A percentile compares a stretch with the other conserved stretches of the same genome.
phyloP scores from a whole-genome alignment of 352 stramenopile species.

The Halophytophthora polymorphica region DNA sequence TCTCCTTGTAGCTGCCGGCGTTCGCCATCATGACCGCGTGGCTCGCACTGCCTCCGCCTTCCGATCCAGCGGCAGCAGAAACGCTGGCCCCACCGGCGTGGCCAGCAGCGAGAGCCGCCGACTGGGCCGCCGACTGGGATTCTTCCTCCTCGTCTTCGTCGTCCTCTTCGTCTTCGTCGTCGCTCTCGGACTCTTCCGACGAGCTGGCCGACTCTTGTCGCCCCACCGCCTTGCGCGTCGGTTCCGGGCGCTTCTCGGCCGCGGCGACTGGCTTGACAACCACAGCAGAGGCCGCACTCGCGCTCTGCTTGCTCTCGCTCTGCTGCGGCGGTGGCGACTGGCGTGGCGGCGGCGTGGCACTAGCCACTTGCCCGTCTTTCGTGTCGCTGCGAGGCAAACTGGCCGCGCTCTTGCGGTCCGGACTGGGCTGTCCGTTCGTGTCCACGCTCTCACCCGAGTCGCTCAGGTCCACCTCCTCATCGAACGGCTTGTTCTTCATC shows the following conservation, averaged over 20 bases:
- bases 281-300: slow-evolving; percentile 1
- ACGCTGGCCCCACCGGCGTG: slow-evolving; percentile 2
- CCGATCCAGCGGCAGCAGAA: slow-evolving; percentile 11
- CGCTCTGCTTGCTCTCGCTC: slow-evolving; percentile 17
- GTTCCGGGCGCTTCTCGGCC: slow-evolving; percentile 33
- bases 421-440: slow-evolving; percentile 71
- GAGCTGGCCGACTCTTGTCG: slow-evolving; percentile 66
- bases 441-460: slow-evolving; percentile 85
- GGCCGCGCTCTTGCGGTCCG: slow-evolving; percentile 30
- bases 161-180: slow-evolving; percentile 63
- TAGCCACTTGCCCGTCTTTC: slow-evolving; percentile 14
- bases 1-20: slow-evolving; percentile 82
- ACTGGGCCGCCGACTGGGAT: slow-evolving; percentile 21
- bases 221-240: slow-evolving; percentile 36
- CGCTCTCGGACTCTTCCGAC: slow-evolving; percentile 61
- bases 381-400: slow-evolving; percentile 17
- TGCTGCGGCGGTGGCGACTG: slow-evolving; percentile 8
- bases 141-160: slow-evolving; percentile 54
- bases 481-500: slow-evolving; percentile 83
- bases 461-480: slow-evolving; percentile 85
- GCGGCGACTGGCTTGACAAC: slow-evolving; percentile 5
- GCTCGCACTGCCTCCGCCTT: slow-evolving; percentile 19
- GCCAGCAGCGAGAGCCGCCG: slow-evolving; percentile 9
- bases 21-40: slow-evolving; percentile 67
- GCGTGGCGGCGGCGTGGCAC: slow-evolving; percentile 5